These are phyloP conservation scores for Mortierella sp. DNA, from an alignment of 371 early-diverging fungal genomes.

Conservation along the genomic window DNA sequence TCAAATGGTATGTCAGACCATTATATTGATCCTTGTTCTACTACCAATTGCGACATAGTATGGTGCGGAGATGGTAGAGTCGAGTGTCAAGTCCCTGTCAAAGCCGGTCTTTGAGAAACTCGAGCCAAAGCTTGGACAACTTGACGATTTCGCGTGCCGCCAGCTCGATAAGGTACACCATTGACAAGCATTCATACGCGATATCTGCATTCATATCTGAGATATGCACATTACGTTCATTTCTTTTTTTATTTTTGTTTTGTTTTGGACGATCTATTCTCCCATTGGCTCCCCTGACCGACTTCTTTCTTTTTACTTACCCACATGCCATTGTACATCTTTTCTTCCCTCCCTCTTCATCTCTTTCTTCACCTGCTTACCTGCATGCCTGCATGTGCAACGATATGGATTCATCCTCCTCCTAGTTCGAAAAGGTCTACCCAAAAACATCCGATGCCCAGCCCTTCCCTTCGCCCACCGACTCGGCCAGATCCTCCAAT, in stretches of 20 bases:
- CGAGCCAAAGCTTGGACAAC: slow-evolving; percentile 68
- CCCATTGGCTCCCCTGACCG: not conserved
- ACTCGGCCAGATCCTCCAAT: slow-evolving; percentile 51
- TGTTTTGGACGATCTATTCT: slow-evolving; percentile 9
- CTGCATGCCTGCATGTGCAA: not conserved
- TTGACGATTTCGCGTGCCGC: slow-evolving; percentile 83
- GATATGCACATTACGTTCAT: slow-evolving; percentile 12
- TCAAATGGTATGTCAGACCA: not conserved
- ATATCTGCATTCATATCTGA: slow-evolving; percentile 1
- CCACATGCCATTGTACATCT: not conserved
- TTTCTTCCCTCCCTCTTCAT: not conserved
- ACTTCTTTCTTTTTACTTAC: not conserved
- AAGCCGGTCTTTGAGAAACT: slow-evolving; percentile 75
- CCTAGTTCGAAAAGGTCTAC: slow-evolving; percentile 32
- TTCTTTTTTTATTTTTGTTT: not conserved
- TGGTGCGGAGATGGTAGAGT: slow-evolving; percentile 85
- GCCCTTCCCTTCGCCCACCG: slow-evolving; percentile 48
- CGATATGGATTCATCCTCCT: not conserved
- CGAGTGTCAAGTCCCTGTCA: slow-evolving; percentile 75
- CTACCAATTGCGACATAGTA: slow-evolving; percentile 47
- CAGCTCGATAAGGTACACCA: slow-evolving; percentile 77
- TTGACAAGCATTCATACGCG: not conserved
- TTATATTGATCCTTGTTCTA: not conserved
- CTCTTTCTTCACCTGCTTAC: not conserved
- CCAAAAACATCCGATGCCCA: slow-evolving; percentile 35